Evolutionary conservation across 2,329 filamentous ascomycete species (phyloP).

Genomic region (Paraconiothyrium sp.): DNA sequence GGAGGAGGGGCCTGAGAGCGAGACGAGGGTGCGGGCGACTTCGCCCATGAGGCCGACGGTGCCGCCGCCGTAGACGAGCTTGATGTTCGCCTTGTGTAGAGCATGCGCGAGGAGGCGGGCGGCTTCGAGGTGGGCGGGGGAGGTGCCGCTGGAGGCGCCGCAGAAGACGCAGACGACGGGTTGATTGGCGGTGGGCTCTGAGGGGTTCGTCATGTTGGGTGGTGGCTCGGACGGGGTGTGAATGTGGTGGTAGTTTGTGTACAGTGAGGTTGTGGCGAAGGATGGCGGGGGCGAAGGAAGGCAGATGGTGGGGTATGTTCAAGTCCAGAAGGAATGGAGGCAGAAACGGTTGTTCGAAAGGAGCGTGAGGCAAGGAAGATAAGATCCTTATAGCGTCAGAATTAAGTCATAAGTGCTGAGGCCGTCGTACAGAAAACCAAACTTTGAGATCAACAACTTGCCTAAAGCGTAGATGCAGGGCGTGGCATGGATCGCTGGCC

Average conservation of each 20-base stretch:
- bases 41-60: constrained; percentile 97
- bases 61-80: constrained; percentile 92
- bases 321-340: not conserved
- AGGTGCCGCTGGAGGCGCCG: constrained; percentile 78
- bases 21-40: constrained; percentile 83
- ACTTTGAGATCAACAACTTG: not conserved
- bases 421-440: not conserved
- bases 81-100: constrained; percentile 80
- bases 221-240: not conserved
- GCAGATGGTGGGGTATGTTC: constrained; percentile 3
- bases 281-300: not conserved
- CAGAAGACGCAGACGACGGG: constrained; percentile 94
- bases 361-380: constrained; percentile 8
- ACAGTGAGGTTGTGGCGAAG: not conserved
- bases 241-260: not conserved
- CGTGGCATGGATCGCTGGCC: constrained; percentile 13
- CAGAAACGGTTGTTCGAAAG: not conserved
- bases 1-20: constrained; percentile 78
- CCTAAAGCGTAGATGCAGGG: constrained; percentile 6
- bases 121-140: constrained; percentile 77
- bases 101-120: constrained; percentile 77
- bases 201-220: constrained; percentile 34
- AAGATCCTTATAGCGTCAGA: not conserved
- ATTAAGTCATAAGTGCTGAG: not conserved
- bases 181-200: constrained; percentile 35